These are phyloP conservation scores for Arthrobotrys iridis DNA, from an alignment of 2,329 filamentous ascomycete species.

Conservation along the genomic window DNA sequence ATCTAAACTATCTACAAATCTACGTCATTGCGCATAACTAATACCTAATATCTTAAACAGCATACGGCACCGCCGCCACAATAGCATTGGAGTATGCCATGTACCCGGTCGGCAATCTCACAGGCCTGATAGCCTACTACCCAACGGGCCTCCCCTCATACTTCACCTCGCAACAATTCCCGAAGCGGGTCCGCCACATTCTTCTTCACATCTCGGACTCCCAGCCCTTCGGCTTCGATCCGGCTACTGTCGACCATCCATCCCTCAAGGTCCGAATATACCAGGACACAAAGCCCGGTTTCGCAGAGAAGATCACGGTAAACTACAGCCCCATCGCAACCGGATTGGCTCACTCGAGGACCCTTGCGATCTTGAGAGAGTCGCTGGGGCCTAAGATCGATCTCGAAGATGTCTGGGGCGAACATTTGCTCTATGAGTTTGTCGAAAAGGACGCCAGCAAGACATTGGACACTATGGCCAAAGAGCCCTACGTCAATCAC, in stretches of 20 bases:
- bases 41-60: constrained; percentile 60
- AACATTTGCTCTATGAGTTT: constrained; percentile 79
- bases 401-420: constrained; percentile 80
- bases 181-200: constrained; percentile 62
- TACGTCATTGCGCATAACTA: constrained; percentile 14
- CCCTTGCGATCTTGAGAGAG: constrained; percentile 69
- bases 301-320: constrained; percentile 76
- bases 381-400: constrained; percentile 79
- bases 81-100: constrained; percentile 69
- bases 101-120: constrained; percentile 69
- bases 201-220: constrained; percentile 69
- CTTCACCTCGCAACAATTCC: constrained; percentile 60
- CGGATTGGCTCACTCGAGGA: constrained; percentile 75
- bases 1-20: background rate
- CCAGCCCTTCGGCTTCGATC: constrained; percentile 58
- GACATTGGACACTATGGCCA: constrained; percentile 84
- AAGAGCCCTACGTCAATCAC: constrained; percentile 79
- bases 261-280: constrained; percentile 67
- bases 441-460: constrained; percentile 73
- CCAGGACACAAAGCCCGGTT: constrained; percentile 69
- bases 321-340: constrained; percentile 73
- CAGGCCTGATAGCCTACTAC: constrained; percentile 72
- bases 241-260: constrained; percentile 59
- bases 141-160: constrained; percentile 69
- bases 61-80: constrained; percentile 71